phyloP scores from a whole-genome alignment of 192 early-diverging fungal genomes.

The Dissophora ornata region DNA sequence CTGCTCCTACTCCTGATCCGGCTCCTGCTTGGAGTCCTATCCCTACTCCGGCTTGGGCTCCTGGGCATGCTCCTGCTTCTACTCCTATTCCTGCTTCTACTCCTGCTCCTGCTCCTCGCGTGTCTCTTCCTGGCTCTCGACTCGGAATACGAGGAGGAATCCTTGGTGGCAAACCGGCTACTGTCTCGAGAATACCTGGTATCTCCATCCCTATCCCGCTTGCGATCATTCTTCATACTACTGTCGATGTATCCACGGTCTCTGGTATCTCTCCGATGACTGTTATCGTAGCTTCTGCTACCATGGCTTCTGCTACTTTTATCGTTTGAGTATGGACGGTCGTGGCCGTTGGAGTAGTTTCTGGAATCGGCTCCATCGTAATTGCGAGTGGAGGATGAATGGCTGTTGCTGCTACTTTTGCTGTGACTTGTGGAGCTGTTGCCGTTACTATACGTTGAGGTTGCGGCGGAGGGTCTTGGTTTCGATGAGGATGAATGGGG shows the following conservation, averaged over 20 bases:
- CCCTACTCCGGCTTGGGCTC: constrained; percentile 20
- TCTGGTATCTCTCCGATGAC: constrained; percentile 1
- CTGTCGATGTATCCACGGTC: background rate
- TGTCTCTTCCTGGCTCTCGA: constrained; percentile 28
- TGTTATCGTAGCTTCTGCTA: background rate
- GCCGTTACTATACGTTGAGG: background rate
- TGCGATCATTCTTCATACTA: constrained; percentile 13
- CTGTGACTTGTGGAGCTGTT: background rate
- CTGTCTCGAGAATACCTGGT: background rate
- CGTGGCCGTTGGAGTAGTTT: constrained; percentile 16
- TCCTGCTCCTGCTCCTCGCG: constrained; percentile 31
- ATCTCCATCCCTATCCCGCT: constrained; percentile 28
- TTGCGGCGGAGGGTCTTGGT: constrained; percentile 10
- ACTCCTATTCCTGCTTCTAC: constrained; percentile 16
- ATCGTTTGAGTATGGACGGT: constrained; percentile 28
- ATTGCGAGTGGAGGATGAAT: constrained; percentile 6
- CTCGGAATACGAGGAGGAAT: constrained; percentile 9
- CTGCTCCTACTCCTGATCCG: constrained; percentile 3
- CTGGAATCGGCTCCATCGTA: constrained; percentile 34
- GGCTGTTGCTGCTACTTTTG: constrained; percentile 1
- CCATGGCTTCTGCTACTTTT: background rate
- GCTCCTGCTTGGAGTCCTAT: constrained; percentile 9
- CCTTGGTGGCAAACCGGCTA: constrained; percentile 4
- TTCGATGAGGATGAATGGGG: constrained; percentile 5
- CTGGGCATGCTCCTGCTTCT: constrained; percentile 20